Evolutionary conservation across 106 monocot species (phyloP), one percentile per base, ranked within the genome.

Genomic region (Triglochin maritima): DNA sequence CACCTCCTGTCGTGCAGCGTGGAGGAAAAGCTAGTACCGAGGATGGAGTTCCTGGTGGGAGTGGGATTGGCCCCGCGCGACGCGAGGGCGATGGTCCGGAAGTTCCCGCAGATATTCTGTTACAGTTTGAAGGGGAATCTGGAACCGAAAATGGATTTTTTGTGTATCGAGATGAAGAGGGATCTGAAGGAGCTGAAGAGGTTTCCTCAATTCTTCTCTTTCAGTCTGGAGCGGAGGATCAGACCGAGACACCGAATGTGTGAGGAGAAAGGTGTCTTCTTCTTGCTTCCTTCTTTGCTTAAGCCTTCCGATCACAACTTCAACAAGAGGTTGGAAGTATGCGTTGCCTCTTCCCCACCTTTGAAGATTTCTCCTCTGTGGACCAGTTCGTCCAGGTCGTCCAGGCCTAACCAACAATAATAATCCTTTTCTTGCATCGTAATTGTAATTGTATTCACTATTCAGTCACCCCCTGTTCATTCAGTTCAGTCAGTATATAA

Each of bases 1-100:
- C 63, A 74, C 47, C 63, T 86, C 45, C 86, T 86, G 46, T 89
- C 89, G 46, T 94, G 89, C 76, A 78, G 83, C 11, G 71, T 86
- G 16, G 82, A 86, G 69, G 94, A 89, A 29, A 86, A 77, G 82
- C 76, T 86, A 0, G 49, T 55, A 3, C 59, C 72, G 6, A 76
- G 77, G 67, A 71, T 86, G 7, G 66, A 74, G 44, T 86, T 74
- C 55, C 60, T 86, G 41, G 9, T 80, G 45, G 71, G 64, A 0
- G 53, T 63, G n/a, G 82, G 86, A 41, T 57, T 86, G 4, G 56
- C 58, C 0, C 63, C 70, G 0, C 61, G 71, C 57, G 86, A 82
- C 0, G 60, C 79, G 47, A 48, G 73, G 46, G 59, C 74, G 17
- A 67, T 74, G 49, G 77, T 79, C 55, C 57, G 68, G 17, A 73